These are phyloP conservation scores for Glarea lozoyensis DNA, from an alignment of 495 filamentous ascomycete genomes.

Conservation along the genomic window DNA sequence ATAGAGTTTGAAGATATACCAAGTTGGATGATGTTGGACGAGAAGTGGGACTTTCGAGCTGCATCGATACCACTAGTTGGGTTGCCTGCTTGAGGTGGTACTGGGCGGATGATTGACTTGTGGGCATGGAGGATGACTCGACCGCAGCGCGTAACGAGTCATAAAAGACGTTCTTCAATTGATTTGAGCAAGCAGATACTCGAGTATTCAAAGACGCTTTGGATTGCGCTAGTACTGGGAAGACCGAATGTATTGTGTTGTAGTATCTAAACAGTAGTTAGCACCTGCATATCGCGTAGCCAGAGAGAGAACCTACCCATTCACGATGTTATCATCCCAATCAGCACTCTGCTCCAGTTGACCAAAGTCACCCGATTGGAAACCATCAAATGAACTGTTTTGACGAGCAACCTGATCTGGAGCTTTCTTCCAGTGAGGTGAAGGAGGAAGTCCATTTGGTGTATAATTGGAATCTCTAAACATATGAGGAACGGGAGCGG, in stretches of 20 bases:
- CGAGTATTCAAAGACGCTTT: slow-evolving; percentile 53
- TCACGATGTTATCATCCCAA: slow-evolving; percentile 35
- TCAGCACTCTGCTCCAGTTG: slow-evolving; percentile 25
- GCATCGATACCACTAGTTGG: slow-evolving; percentile 42
- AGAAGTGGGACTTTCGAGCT: slow-evolving; percentile 33
- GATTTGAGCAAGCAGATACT: slow-evolving; percentile 48
- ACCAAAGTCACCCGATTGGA: slow-evolving; percentile 20
- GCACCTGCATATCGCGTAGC: background rate
- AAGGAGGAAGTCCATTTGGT: slow-evolving; percentile 33
- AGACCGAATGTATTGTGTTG: slow-evolving; percentile 58
- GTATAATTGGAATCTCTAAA: slow-evolving; percentile 23
- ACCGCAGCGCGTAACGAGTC: slow-evolving; percentile 56
- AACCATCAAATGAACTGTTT: slow-evolving; percentile 23
- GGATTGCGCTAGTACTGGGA: slow-evolving; percentile 63
- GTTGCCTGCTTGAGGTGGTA: slow-evolving; percentile 34
- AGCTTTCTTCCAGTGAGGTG: slow-evolving; percentile 23
- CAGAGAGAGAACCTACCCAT: slow-evolving; percentile 30
- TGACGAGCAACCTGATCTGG: slow-evolving; percentile 22
- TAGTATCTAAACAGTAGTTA: slow-evolving; percentile 49
- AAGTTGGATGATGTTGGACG: slow-evolving; percentile 42
- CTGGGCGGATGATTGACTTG: slow-evolving; percentile 27
- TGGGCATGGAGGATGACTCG: slow-evolving; percentile 42
- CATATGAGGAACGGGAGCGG: slow-evolving; percentile 12
- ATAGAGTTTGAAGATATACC: slow-evolving; percentile 52
- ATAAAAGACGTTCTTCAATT: slow-evolving; percentile 62